Percentiles rank a stretch among this genome's conserved stretches.
phyloP scores from a whole-genome alignment of 352 stramenopile species.

The Pythium utonaiense region DNA sequence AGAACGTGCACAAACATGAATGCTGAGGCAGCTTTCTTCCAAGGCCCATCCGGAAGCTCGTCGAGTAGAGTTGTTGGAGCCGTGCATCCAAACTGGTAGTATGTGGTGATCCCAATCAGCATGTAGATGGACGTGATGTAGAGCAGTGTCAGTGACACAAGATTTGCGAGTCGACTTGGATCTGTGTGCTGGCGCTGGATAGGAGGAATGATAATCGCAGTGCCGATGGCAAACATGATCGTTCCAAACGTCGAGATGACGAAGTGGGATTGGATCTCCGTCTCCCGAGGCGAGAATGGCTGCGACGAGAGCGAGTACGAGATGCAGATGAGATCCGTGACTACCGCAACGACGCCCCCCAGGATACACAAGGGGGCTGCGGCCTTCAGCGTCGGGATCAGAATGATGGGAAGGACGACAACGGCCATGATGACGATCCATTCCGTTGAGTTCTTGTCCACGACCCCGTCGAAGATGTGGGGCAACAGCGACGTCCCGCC shows the following conservation, averaged over 20 bases:
- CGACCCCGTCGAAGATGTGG: constrained; percentile 35
- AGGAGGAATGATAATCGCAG: constrained; percentile 60
- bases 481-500: constrained; percentile 59
- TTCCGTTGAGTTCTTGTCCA: constrained; percentile 31
- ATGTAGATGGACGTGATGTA: constrained; percentile 74
- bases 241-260: constrained; percentile 55
- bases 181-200: constrained; percentile 59
- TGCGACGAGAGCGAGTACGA: constrained; percentile 39
- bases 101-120: constrained; percentile 59
- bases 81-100: constrained; percentile 71
- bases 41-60: constrained; percentile 33
- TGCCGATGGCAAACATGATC: constrained; percentile 71
- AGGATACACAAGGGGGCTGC: constrained; percentile 44
- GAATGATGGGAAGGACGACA: constrained; percentile 48
- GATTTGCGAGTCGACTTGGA: constrained; percentile 42
- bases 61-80: constrained; percentile 55
- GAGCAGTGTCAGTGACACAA: constrained; percentile 62
- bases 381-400: constrained; percentile 59
- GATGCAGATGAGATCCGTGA: constrained; percentile 54
- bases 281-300: constrained; percentile 44
- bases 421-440: constrained; percentile 64
- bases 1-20: constrained; percentile 62
- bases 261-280: constrained; percentile 36
- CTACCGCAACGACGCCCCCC: constrained; percentile 40
- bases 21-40: constrained; percentile 31